These are phyloP conservation scores for Abrus pulchellus DNA, from an alignment of 306 rosid genomes.

Conservation along the genomic window DNA sequence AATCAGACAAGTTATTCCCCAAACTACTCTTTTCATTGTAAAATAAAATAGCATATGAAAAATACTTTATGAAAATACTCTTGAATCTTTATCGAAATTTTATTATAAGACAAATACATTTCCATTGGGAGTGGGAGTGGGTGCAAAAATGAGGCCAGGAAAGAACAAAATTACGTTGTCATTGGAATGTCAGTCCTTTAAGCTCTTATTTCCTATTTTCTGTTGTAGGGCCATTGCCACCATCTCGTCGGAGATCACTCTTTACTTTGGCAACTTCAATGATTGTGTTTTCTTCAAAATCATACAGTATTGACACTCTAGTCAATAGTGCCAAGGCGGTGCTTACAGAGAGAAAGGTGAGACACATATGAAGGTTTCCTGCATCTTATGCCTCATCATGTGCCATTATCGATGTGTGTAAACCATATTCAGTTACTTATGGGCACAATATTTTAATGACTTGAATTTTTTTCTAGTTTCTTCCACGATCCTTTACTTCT, in stretches of 20 bases:
- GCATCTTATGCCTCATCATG: conserved; percentile 33
- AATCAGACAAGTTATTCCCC: conserved; percentile 24
- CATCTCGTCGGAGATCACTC: conserved; percentile 89
- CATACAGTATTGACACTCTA: conserved; percentile 70
- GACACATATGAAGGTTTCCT: conserved; percentile 32
- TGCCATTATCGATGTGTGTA: not conserved
- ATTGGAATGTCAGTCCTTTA: conserved; percentile 43
- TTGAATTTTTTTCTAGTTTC: not conserved
- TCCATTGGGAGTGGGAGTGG: not conserved
- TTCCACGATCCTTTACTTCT: conserved; percentile 32
- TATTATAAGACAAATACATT: conserved; percentile 26
- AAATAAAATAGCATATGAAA: conserved; percentile 20
- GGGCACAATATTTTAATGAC: conserved; percentile 26
- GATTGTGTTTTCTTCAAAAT: conserved; percentile 82
- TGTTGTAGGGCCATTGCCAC: conserved; percentile 77
- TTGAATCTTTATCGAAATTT: conserved; percentile 16
- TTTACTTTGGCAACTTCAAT: conserved; percentile 86
- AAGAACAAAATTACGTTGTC: conserved; percentile 17
- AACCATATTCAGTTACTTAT: conserved; percentile 3
- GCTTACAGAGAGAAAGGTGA: conserved; percentile 68
- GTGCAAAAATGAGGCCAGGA: conserved; percentile 25
- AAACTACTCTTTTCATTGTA: conserved; percentile 16
- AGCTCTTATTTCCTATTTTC: conserved; percentile 42
- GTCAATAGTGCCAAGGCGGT: conserved; percentile 61
- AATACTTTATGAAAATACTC: conserved; percentile 30